Conservation (phyloP, 768 basidiomycete genomes). For the Trametes cingulata region DNA sequence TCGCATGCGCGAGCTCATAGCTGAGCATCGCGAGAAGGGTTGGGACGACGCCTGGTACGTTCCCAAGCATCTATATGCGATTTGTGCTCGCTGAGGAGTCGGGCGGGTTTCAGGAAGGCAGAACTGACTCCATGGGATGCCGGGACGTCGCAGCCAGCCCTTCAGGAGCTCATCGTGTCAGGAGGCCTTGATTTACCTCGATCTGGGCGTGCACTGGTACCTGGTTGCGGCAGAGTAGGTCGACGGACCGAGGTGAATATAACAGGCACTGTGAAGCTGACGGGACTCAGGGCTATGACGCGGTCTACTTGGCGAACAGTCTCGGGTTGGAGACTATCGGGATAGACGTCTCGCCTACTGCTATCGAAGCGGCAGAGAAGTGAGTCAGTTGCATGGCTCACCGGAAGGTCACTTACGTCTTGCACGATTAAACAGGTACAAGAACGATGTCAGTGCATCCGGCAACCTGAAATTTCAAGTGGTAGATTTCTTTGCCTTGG, state of each 20-base stretch:
- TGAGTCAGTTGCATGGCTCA: not conserved
- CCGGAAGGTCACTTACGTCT: no score
- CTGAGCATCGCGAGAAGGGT: constrained; percentile 6
- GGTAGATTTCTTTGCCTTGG: constrained; percentile 53
- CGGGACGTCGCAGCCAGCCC: constrained; percentile 54
- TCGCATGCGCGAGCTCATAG: constrained; percentile 4
- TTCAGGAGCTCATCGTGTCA: constrained; percentile 52
- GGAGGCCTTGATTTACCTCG: constrained; percentile 46
- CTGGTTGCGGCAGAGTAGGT: constrained; percentile 56
- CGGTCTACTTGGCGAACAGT: constrained; percentile 49
- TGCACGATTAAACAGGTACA: not conserved
- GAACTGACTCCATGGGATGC: constrained; percentile 65
- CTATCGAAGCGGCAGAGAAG: constrained; percentile 38
- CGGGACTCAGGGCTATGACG: constrained; percentile 57
- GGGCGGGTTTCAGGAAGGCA: constrained; percentile 36
- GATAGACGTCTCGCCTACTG: constrained; percentile 58
- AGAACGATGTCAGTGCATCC: not conserved
- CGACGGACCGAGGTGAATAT: not conserved
- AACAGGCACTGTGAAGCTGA: not conserved
- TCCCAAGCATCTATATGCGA: not conserved
- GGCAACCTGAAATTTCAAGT: constrained; percentile 40
- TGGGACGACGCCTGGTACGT: constrained; percentile 28
- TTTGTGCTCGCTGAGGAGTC: no score
- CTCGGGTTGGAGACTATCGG: constrained; percentile 52
- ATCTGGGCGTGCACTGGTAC: constrained; percentile 46